Evolutionary conservation across 306 rosid genomes (phyloP).

Genomic region (Prunus salicina): DNA sequence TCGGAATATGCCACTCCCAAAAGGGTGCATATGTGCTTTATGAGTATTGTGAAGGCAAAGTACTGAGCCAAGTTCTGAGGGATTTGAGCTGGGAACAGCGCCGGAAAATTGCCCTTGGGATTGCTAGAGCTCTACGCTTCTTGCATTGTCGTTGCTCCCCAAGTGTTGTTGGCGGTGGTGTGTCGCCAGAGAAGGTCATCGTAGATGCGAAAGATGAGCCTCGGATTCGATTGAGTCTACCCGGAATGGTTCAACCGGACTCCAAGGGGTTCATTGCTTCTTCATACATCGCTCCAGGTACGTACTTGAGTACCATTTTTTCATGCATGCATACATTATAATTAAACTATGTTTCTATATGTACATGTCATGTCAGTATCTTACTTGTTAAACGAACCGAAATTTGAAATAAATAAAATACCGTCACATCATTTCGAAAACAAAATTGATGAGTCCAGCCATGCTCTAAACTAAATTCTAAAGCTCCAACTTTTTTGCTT

Average conservation of each 20-base stretch:
- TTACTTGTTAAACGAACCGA: not conserved
- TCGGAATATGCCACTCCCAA: slow-evolving; percentile 55
- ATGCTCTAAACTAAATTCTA: not conserved
- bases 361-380: not conserved
- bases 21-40: slow-evolving; percentile 56
- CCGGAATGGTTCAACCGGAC: slow-evolving; percentile 24
- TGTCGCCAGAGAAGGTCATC: slow-evolving; percentile 54
- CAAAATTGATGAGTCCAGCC: not conserved
- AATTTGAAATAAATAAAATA: not conserved
- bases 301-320: not conserved
- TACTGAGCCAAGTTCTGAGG: slow-evolving; percentile 39
- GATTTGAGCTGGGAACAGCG: slow-evolving; percentile 65
- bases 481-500: not conserved
- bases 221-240: slow-evolving; percentile 46
- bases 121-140: slow-evolving; percentile 57
- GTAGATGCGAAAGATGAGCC: slow-evolving; percentile 51
- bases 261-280: slow-evolving; percentile 47
- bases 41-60: slow-evolving; percentile 41
- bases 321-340: slow-evolving; percentile 21
- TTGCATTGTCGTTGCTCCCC: slow-evolving; percentile 46
- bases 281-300: slow-evolving; percentile 69
- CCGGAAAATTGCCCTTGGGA: slow-evolving; percentile 49
- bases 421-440: not conserved
- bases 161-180: slow-evolving; percentile 31
- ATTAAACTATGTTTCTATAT: not conserved